Evolutionary conservation across 495 filamentous ascomycete genomes (phyloP).

Genomic region (Pyrenula massariospora): DNA sequence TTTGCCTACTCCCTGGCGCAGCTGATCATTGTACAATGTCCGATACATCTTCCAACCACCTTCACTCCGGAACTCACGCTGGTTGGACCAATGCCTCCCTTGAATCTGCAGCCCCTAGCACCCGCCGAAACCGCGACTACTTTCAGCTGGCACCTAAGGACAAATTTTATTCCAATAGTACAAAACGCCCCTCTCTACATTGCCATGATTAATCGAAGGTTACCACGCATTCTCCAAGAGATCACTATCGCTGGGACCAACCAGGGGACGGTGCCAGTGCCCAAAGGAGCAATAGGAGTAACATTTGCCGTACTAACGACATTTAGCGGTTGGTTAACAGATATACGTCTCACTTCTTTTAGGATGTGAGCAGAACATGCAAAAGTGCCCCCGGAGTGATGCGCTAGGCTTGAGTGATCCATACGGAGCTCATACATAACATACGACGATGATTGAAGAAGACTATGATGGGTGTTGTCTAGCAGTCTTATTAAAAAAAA

Average conservation of each 20-base stretch:
- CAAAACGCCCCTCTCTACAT: conserved; percentile 12
- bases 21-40: conserved; percentile 39
- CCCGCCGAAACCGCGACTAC: not conserved
- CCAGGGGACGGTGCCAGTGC: conserved; percentile 11
- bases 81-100: conserved; percentile 4
- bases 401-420: too few species aligned
- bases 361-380: conserved; percentile 14
- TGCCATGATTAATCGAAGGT: conserved; percentile 13
- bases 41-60: conserved; percentile 15
- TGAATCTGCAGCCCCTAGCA: not conserved
- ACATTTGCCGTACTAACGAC: conserved; percentile 19
- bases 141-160: not conserved
- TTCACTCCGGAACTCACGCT: conserved; percentile 15
- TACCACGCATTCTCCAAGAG: conserved; percentile 12
- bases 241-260: conserved; percentile 11
- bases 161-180: not conserved
- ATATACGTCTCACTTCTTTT: conserved; percentile 11
- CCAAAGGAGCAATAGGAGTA: conserved; percentile 11
- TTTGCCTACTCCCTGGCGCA: conserved; percentile 41
- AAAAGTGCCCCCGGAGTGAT: not conserved
- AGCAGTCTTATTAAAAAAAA: too few species aligned
- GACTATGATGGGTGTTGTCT: too few species aligned
- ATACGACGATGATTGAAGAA: too few species aligned
- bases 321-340: conserved; percentile 8
- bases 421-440: too few species aligned